These are phyloP conservation scores for Ogataea naganishii DNA, from an alignment of 805 yeast genomes.

Conservation along the genomic window DNA sequence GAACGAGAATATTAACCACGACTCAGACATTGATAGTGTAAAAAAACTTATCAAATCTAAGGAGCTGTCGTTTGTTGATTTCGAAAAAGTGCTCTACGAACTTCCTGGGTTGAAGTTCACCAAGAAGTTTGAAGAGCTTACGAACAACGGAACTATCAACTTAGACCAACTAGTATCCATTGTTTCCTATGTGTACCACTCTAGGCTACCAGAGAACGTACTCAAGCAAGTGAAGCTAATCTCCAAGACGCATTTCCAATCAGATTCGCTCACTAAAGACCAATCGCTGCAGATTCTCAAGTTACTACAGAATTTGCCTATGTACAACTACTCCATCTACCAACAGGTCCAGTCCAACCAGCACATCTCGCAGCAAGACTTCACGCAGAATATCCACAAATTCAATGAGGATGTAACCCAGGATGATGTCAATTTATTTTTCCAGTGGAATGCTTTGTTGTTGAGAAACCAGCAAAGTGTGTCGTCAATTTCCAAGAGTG, in stretches of 20 bases:
- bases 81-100: conserved; percentile 14
- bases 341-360: conserved; percentile 16
- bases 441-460: conserved; percentile 25
- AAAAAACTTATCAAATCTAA: conserved; percentile 7
- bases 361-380: conserved; percentile 15
- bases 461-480: conserved; percentile 15
- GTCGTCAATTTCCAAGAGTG: conserved; percentile 20
- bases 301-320: conserved; percentile 29
- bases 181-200: conserved; percentile 18
- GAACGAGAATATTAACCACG: conserved; percentile 7
- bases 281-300: conserved; percentile 39
- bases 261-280: conserved; percentile 36
- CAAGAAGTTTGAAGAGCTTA: conserved; percentile 9
- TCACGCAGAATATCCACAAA: conserved; percentile 16
- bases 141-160: conserved; percentile 8
- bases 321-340: conserved; percentile 21
- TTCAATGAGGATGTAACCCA: conserved; percentile 11
- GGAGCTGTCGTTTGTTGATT: conserved; percentile 9
- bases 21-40: conserved; percentile 10
- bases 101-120: conserved; percentile 21
- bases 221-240: conserved; percentile 48
- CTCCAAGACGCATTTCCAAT: conserved; percentile 26
- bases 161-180: conserved; percentile 12
- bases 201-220: conserved; percentile 36
- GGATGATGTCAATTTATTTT: conserved; percentile 23